These are phyloP conservation scores for Colletotrichum neosansevieriae DNA, from an alignment of 2,329 filamentous ascomycete species.

Conservation along the genomic window DNA sequence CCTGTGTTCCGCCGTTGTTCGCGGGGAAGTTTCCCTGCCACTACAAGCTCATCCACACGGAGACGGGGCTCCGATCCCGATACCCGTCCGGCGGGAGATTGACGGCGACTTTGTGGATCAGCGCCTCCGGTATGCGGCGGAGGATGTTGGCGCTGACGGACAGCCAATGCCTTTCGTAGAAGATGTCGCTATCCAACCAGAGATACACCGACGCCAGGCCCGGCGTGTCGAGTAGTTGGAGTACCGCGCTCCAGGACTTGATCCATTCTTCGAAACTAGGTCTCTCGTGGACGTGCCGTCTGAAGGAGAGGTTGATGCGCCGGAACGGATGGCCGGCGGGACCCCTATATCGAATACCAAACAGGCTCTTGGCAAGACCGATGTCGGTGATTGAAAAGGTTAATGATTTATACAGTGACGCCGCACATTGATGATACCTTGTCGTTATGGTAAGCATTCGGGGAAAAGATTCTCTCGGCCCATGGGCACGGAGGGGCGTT, in stretches of 20 bases:
- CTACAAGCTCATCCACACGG: conserved; percentile 17
- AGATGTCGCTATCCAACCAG: conserved; percentile 35
- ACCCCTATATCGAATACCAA: conserved; percentile 1
- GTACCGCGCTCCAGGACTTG: conserved; percentile 22
- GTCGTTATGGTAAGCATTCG: background rate
- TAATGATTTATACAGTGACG: conserved; percentile 16
- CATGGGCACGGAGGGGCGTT: background rate
- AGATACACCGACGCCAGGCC: conserved; percentile 5
- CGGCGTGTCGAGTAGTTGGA: conserved; percentile 20
- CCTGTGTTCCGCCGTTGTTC: background rate
- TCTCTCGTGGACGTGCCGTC: conserved; percentile 15
- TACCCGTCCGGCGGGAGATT: conserved; percentile 34
- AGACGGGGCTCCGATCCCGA: conserved; percentile 16
- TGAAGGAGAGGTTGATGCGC: conserved; percentile 29
- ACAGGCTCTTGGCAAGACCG: conserved; percentile 15
- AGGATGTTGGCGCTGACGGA: conserved; percentile 29
- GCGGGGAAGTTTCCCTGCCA: background rate
- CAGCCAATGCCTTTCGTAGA: conserved; percentile 34
- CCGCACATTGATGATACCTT: conserved; percentile 23
- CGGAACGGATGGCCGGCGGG: conserved; percentile 13
- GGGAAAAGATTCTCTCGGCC: too few species aligned
- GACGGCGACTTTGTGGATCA: conserved; percentile 36
- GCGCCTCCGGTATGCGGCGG: conserved; percentile 27
- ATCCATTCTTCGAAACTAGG: conserved; percentile 28
- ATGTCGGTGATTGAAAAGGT: conserved; percentile 35